Conservation (phyloP, 139 green algal genomes). For the Auxenochlorella pyrenoidosa region DNA sequence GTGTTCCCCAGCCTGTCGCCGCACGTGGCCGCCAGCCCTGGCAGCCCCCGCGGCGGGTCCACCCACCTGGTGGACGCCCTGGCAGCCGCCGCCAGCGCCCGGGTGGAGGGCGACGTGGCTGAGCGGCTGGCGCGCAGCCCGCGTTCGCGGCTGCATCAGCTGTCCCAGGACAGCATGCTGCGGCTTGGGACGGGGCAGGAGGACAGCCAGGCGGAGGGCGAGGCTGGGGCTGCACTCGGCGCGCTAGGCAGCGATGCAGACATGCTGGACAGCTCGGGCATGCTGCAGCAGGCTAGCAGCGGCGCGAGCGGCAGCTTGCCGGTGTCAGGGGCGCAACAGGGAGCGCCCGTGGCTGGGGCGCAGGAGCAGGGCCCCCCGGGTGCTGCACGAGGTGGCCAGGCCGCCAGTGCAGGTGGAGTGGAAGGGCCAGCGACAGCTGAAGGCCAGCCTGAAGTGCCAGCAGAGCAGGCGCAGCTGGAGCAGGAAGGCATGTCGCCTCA, state of each 20-base stretch:
- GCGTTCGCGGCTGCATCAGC: neutral
- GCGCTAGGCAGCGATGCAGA: neutral
- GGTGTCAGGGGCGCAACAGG: too few species aligned
- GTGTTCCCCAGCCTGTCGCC: constrained; percentile 27
- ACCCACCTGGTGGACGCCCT: constrained; percentile 22
- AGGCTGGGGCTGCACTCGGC: neutral
- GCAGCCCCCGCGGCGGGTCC: neutral
- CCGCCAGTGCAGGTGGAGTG: too few species aligned
- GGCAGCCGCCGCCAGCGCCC: neutral
- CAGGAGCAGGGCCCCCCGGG: too few species aligned
- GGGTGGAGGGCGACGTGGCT: neutral
- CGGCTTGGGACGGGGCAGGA: neutral
- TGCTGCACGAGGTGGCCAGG: too few species aligned
- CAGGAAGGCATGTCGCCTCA: neutral
- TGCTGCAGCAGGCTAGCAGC: neutral
- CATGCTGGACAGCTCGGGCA: too few species aligned
- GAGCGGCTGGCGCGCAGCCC: constrained; percentile 8
- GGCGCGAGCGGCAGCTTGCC: neutral
- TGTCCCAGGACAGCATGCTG: constrained; percentile 23
- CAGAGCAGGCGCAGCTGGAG: neutral
- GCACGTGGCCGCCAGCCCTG: neutral
- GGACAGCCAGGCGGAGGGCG: neutral
- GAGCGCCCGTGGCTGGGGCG: too few species aligned
- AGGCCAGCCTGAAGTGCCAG: neutral
- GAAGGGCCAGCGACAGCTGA: too few species aligned